A percentile compares a stretch with the other conserved stretches of the same genome.
phyloP scores from a whole-genome alignment of 2,329 filamentous ascomycete species.

The Diaporthe australafricana region DNA sequence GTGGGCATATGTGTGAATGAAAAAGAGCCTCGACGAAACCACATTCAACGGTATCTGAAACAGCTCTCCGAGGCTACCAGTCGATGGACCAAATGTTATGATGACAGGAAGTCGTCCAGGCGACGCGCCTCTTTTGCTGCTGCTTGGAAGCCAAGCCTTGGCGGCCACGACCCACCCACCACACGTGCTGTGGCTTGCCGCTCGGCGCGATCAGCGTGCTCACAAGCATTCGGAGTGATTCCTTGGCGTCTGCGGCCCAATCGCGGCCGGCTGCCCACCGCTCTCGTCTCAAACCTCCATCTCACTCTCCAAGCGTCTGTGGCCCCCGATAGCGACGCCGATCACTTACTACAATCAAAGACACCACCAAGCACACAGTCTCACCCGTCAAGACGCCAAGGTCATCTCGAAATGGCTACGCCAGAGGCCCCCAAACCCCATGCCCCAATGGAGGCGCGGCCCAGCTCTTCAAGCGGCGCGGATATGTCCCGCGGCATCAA shows the following conservation, averaged over 20 bases:
- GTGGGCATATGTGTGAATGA: too few species aligned
- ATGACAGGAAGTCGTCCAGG: not conserved
- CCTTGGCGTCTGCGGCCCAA: not conserved
- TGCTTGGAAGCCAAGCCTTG: constrained; percentile 1
- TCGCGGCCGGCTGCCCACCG: not conserved
- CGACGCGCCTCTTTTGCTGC: not conserved
- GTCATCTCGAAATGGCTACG: constrained; percentile 1
- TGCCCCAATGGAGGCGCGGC: constrained; percentile 2
- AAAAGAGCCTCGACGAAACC: too few species aligned
- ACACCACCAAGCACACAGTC: not conserved
- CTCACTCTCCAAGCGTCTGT: not conserved
- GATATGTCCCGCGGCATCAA: not conserved
- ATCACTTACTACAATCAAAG: not conserved
- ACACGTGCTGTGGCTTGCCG: not conserved
- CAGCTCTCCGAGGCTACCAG: not conserved
- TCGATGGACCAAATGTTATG: not conserved
- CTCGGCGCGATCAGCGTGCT: not conserved
- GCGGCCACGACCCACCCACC: not conserved
- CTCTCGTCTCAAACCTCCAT: not conserved
- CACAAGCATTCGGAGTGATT: not conserved
- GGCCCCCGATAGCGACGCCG: not conserved
- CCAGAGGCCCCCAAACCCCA: constrained; percentile 14
- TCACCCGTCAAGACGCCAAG: not conserved
- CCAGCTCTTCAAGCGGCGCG: not conserved
- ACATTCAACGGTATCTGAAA: too few species aligned